These are phyloP conservation scores for Aspergillus caelatus DNA, from an alignment of 2,329 filamentous ascomycete genomes.

Conservation along the genomic window DNA sequence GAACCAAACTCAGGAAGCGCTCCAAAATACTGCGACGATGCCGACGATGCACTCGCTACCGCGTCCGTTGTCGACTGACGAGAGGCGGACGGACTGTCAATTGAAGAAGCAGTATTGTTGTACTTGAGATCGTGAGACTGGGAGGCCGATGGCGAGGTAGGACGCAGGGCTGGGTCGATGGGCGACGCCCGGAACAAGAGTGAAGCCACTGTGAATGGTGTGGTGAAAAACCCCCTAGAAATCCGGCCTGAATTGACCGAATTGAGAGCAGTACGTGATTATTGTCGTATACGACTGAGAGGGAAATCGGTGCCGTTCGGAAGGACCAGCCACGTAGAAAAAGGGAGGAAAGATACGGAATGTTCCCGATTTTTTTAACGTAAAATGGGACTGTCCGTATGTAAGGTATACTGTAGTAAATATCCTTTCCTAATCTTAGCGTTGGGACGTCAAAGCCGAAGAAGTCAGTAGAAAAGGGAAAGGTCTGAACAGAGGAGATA, in stretches of 20 bases:
- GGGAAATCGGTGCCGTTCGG: conserved; percentile 14
- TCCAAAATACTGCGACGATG: conserved; percentile 53
- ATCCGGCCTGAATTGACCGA: conserved; percentile 38
- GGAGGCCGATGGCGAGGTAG: conserved; percentile 50
- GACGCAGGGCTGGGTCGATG: conserved; percentile 53
- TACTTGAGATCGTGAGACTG: conserved; percentile 39
- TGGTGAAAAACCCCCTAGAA: conserved; percentile 42
- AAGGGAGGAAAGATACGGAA: conserved; percentile 23
- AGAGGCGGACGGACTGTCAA: conserved; percentile 51
- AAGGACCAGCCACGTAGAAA: conserved; percentile 27
- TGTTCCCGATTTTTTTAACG: conserved; percentile 13
- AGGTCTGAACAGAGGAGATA: background rate
- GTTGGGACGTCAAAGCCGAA: background rate
- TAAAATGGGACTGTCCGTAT: background rate
- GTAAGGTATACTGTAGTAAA: background rate
- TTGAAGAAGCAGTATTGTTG: conserved; percentile 49
- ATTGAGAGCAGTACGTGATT: conserved; percentile 21
- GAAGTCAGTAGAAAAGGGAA: background rate
- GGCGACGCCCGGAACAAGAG: conserved; percentile 62
- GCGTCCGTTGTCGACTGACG: conserved; percentile 47
- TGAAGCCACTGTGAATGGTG: conserved; percentile 63
- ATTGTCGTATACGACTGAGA: conserved; percentile 9
- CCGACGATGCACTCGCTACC: conserved; percentile 54
- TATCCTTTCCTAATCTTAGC: background rate
- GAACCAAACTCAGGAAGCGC: conserved; percentile 33